A percentile compares a stretch with the other conserved stretches of the same genome.
Conservation (phyloP, 2,329 filamentous ascomycete species). For the Macrophomina tecta region DNA sequence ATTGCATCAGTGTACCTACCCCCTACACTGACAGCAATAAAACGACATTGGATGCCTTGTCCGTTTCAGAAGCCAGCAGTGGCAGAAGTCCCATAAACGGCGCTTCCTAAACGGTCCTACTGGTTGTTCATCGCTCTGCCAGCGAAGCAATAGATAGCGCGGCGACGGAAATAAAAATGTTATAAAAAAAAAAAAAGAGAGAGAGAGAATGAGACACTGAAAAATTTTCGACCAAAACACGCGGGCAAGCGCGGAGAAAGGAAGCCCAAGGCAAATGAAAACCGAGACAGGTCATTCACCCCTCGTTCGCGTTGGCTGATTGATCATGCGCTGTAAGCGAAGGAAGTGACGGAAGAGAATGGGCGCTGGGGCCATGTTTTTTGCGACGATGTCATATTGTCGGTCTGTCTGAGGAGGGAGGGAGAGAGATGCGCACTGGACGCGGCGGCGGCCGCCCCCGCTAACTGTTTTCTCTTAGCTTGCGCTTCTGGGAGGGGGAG, state of each 20-base stretch:
- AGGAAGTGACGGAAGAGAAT: background rate
- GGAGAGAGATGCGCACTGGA: too few species aligned
- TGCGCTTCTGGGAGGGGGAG: background rate
- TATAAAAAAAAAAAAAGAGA: background rate
- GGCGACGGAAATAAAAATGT: too few species aligned
- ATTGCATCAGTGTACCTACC: background rate
- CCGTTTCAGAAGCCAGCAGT: too few species aligned
- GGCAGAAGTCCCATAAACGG: background rate
- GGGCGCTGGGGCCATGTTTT: background rate
- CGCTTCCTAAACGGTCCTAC: background rate
- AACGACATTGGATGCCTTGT: background rate
- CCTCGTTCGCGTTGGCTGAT: background rate
- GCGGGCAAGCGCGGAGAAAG: background rate
- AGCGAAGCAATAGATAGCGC: background rate
- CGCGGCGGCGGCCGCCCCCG: too few species aligned
- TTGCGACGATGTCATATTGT: conserved; percentile 9
- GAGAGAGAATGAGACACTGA: background rate
- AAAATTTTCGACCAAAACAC: background rate
- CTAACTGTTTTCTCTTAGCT: background rate
- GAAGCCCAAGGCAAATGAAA: too few species aligned
- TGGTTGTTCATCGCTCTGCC: background rate
- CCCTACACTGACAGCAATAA: too few species aligned
- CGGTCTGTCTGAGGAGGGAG: background rate
- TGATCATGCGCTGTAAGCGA: background rate
- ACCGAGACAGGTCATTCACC: too few species aligned